Evolutionary conservation across 1,284 basidiomycete species (phyloP), one percentile per base, ranked within the genome.

Genomic region (Naganishia sp.): DNA sequence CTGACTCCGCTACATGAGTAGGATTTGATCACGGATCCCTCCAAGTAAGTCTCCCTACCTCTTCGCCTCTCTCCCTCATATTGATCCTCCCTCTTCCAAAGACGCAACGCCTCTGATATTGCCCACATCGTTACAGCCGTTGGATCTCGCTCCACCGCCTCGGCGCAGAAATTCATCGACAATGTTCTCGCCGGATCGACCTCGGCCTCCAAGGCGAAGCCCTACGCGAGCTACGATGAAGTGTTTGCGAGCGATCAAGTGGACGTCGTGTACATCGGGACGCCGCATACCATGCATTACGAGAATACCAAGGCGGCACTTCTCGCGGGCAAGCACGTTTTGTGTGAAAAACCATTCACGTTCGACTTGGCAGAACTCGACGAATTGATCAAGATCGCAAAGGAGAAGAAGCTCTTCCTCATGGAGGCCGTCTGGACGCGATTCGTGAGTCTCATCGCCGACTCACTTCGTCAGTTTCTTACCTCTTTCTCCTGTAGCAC

Each of bases 221-320:
- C 87, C 3, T 92, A 88, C 71, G 90, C 89, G 15, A 84, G 83
- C 23, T 95, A 96, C 74, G 84, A 86, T 59, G 87, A 88, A 64
- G 86, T 95, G 1, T 92, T 87, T 71, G 81, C 83, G 11, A 88
- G 93, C 75, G 81, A 83, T 89, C 81, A 89, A 65, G 88, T 93
- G 36, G 87, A 92, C 71, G 88, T 82, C 2, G 82, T 93, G 59
- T 93, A 92, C 78, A 88, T 93, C 64, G 90, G 90, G 25, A 94
- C 93, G 0, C 93, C 92, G 5, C 91, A 95, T 76, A 89, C 90
- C 0, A 83, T 84, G 68, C 93, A 96, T 81, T 92, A 92, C 75
- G 81, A 83, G 66, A 90, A 92, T 72, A 86, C 90, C 0, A 82
- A 89, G 70, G 87, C 86, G 57, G 89, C 89, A 9, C 85, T 94